A percentile compares a stretch with the other conserved stretches of the same genome.
phyloP scores from a whole-genome alignment of 108 stramenopile genomes.

The Mediolabrus comicus region DNA sequence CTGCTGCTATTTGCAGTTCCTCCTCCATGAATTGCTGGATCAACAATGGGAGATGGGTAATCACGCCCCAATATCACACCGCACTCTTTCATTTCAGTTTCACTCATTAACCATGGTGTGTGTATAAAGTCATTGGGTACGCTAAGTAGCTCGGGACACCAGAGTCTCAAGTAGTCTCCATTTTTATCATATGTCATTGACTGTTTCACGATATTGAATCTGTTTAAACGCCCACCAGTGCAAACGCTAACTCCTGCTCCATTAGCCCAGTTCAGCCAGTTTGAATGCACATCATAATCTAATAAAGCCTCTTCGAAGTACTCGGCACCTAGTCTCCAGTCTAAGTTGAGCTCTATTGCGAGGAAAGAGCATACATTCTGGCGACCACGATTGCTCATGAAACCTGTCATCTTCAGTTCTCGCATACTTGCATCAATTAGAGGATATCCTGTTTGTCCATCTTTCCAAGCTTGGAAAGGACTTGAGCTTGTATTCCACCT shows the following conservation, averaged over 20 bases:
- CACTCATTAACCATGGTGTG: constrained; percentile 78
- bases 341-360: constrained; percentile 73
- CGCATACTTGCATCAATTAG: constrained; percentile 95
- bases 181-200: constrained; percentile 83
- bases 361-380: constrained; percentile 92
- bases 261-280: constrained; percentile 89
- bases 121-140: constrained; percentile 59
- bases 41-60: constrained; percentile 62
- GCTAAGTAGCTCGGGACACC: constrained; percentile 81
- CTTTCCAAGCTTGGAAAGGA: constrained; percentile 55
- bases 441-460: constrained; percentile 82
- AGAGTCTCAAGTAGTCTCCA: constrained; percentile 88
- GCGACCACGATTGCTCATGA: constrained; percentile 91
- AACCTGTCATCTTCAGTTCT: constrained; percentile 86
- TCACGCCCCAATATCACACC: constrained; percentile 57
- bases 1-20: background rate
- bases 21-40: background rate
- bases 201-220: constrained; percentile 90
- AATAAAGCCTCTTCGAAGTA: constrained; percentile 83
- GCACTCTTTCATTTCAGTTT: constrained; percentile 58
- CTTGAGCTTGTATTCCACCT: constrained; percentile 41
- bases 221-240: constrained; percentile 77
- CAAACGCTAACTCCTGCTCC: constrained; percentile 61
- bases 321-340: constrained; percentile 91
- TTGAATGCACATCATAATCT: constrained; percentile 89